Evolutionary conservation across 805 yeast species (phyloP), one percentile per base, ranked within the genome.

Genomic region (Candida incommunis): DNA sequence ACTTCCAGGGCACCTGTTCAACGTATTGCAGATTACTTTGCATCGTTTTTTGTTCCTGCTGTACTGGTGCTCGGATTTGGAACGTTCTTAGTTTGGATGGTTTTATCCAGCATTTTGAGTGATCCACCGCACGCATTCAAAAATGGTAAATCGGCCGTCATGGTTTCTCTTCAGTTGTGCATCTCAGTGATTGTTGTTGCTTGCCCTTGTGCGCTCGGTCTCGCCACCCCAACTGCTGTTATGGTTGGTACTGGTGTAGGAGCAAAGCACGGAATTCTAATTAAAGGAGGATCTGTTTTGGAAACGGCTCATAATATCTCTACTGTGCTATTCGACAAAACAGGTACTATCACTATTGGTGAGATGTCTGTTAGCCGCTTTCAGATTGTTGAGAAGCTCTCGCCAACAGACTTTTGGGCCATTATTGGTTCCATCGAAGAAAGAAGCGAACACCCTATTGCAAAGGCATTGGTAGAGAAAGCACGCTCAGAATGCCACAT

Each of bases 231-330:
- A 1, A 94, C 98, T 1, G 97, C 97, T 0, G 85, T 92, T 9
- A 92, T 94, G 96, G 98, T 92, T 2, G 98, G 96, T 5, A 90
- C 97, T 2, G 98, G 98, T 35, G 81, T 86, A 21, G 97, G 95
- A 35, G 97, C 98, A 0, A 62, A 74, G 13, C 70, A 85, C 60
- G 97, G 98, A 18, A 82, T 92, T 3, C 67, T 92, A 45, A 82
- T 92, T 55, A 92, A 90, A 62, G 95, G 96, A 42, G 98, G 96
- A 21, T 94, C 82, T 43, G 75, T 83, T 15, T 70, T 92, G 49
- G 97, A 92, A 57, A 70, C 66, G 46, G 80, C 92, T 4, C 75
- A 75, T 54, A 64, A 70, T 18, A 68, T 85, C 34, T 72, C 78
- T 50, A 70, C 75, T 11, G 75, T 86, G 23, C 68, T 92, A 24